Conservation (phyloP, 2,329 filamentous ascomycete species). For the Neonectria magnoliae region DNA sequence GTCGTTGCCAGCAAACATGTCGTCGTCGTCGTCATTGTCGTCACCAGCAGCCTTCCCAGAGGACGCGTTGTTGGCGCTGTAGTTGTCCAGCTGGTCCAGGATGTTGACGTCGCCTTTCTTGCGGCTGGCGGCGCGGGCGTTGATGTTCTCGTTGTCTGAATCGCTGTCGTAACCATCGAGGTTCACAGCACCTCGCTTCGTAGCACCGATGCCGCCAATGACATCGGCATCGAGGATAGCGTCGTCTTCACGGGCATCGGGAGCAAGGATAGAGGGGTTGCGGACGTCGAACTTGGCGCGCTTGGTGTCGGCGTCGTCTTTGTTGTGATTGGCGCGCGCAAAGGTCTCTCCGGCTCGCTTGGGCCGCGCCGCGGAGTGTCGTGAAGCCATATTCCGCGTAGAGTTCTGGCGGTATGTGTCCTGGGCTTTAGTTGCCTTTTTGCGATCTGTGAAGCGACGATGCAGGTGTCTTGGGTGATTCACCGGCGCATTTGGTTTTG, state of each 20-base stretch:
- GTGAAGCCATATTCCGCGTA: constrained; percentile 59
- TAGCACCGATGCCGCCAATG: constrained; percentile 80
- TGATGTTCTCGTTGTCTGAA: constrained; percentile 89
- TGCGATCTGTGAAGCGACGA: neutral
- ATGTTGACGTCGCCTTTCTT: constrained; percentile 61
- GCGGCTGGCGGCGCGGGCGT: constrained; percentile 74
- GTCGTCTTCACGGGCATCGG: constrained; percentile 77
- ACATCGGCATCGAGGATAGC: constrained; percentile 89
- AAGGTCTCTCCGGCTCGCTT: constrained; percentile 87
- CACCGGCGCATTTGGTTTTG: constrained; percentile 25
- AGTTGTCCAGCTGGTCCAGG: constrained; percentile 64
- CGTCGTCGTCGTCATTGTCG: constrained; percentile 64
- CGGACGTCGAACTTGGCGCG: constrained; percentile 93
- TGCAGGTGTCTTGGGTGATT: neutral
- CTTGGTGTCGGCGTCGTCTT: constrained; percentile 65
- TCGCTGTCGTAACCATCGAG: constrained; percentile 97
- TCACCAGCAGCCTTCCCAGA: constrained; percentile 61
- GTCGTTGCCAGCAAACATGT: constrained; percentile 84
- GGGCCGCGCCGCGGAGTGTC: constrained; percentile 75
- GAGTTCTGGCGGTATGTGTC: neutral
- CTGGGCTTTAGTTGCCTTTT: neutral
- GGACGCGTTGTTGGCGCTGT: constrained; percentile 57
- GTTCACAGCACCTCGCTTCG: constrained; percentile 94
- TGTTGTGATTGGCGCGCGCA: constrained; percentile 76
- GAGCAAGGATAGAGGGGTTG: constrained; percentile 90